These are phyloP conservation scores for Leptosphaerulina australis DNA, from an alignment of 2,329 filamentous ascomycete genomes.

Conservation along the genomic window DNA sequence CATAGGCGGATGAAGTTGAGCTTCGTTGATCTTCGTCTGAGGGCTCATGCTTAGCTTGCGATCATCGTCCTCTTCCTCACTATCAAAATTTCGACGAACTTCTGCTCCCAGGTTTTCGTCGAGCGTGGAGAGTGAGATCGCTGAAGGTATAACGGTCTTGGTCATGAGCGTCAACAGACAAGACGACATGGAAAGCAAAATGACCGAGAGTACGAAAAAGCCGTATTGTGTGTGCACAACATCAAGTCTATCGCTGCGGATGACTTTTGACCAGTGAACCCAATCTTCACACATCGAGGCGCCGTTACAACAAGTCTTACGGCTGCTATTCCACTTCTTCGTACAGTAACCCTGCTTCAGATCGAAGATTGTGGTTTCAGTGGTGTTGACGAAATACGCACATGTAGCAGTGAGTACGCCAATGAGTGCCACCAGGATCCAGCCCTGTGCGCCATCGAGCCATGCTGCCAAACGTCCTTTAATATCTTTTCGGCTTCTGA, in stretches of 20 bases:
- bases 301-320: slow-evolving; percentile 68
- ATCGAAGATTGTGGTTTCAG: slow-evolving; percentile 85
- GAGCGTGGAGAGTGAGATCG: slow-evolving; percentile 82
- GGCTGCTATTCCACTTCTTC: slow-evolving; percentile 71
- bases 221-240: slow-evolving; percentile 74
- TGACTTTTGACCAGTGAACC: slow-evolving; percentile 66
- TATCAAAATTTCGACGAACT: slow-evolving; percentile 46
- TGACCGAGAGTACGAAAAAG: slow-evolving; percentile 74
- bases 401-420: slow-evolving; percentile 83
- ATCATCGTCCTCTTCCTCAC: slow-evolving; percentile 54
- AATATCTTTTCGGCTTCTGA: slow-evolving; percentile 81
- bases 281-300: slow-evolving; percentile 63
- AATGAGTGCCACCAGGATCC: slow-evolving; percentile 90
- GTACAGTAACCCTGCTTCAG: slow-evolving; percentile 88
- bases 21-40: slow-evolving; percentile 49
- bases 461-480: slow-evolving; percentile 77
- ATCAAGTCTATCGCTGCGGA: slow-evolving; percentile 58
- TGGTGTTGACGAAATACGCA: slow-evolving; percentile 87
- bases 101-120: slow-evolving; percentile 88
- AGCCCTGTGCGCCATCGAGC: slow-evolving; percentile 89
- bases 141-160: slow-evolving; percentile 92
- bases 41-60: slow-evolving; percentile 51
- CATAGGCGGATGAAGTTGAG: slow-evolving; percentile 68
- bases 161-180: slow-evolving; percentile 84
- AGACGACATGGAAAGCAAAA: slow-evolving; percentile 71